Conservation (phyloP, 1,284 basidiomycete species). For the Vanrija sp. region DNA sequence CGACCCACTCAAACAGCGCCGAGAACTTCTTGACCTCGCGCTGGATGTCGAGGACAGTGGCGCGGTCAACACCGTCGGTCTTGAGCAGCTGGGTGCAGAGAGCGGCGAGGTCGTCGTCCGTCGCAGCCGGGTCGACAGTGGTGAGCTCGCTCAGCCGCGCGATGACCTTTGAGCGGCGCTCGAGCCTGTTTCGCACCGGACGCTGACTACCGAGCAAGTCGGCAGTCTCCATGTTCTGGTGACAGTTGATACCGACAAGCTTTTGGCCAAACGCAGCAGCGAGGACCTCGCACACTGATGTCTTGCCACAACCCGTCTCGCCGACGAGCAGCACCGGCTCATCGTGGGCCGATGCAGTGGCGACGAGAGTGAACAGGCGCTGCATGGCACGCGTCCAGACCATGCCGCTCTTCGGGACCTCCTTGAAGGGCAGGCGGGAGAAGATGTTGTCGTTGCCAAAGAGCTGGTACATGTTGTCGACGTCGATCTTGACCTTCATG, state of each 20-base stretch:
- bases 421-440: conserved; percentile 28
- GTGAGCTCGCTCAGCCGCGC: conserved; percentile 37
- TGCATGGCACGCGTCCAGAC: conserved; percentile 95
- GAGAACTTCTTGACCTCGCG: conserved; percentile 51
- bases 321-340: conserved; percentile 98
- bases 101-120: conserved; percentile 30
- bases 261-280: conserved; percentile 63
- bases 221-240: conserved; percentile 99
- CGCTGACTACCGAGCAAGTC: conserved; percentile 93
- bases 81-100: conserved; percentile 7
- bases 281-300: conserved; percentile 89
- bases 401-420: conserved; percentile 49
- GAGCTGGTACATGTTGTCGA: conserved; percentile 64
- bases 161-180: conserved; percentile 44
- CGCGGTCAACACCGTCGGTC: conserved; percentile 8
- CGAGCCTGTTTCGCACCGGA: conserved; percentile 76
- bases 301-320: conserved; percentile 97
- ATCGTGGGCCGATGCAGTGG: conserved; percentile 78
- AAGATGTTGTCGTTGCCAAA: conserved; percentile 50
- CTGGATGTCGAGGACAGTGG: conserved; percentile 15
- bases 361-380: conserved; percentile 77
- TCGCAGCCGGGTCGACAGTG: conserved; percentile 13
- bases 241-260: conserved; percentile 83
- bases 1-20: conserved; percentile 94
- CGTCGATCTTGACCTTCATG: conserved; percentile 84